phyloP scores from a whole-genome alignment of 805 yeast genomes.

The Suhomyces xylopsoci region DNA sequence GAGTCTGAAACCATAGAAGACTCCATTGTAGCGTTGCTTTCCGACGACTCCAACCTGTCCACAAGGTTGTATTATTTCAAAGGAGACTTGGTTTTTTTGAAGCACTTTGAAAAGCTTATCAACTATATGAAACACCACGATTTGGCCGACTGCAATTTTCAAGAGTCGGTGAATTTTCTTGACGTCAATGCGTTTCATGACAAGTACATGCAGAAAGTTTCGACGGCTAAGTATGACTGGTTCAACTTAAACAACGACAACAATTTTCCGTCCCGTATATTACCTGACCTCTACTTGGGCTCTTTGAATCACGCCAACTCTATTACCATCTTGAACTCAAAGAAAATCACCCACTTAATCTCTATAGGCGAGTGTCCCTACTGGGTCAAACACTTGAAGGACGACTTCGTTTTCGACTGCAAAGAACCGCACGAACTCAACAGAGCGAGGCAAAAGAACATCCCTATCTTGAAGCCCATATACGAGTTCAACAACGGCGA shows the following conservation, averaged over 20 bases:
- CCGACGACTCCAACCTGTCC: neutral
- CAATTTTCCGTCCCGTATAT: slow-evolving; percentile 34
- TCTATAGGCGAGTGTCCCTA: slow-evolving; percentile 37
- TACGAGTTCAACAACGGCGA: slow-evolving; percentile 17
- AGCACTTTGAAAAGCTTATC: slow-evolving; percentile 28
- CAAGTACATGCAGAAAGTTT: slow-evolving; percentile 6
- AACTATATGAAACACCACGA: slow-evolving; percentile 19
- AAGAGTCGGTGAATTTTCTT: slow-evolving; percentile 1
- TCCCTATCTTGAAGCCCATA: slow-evolving; percentile 12
- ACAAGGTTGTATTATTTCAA: slow-evolving; percentile 29
- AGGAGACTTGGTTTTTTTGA: slow-evolving; percentile 27
- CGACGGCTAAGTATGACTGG: slow-evolving; percentile 26
- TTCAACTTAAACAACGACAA: slow-evolving; percentile 28
- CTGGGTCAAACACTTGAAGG: slow-evolving; percentile 23
- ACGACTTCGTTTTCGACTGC: slow-evolving; percentile 10
- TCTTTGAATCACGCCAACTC: slow-evolving; percentile 35
- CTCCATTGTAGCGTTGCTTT: slow-evolving; percentile 18
- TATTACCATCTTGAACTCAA: slow-evolving; percentile 20
- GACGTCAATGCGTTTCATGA: slow-evolving; percentile 8
- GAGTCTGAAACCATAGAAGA: slow-evolving; percentile 21
- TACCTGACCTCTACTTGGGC: slow-evolving; percentile 29
- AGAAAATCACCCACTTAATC: slow-evolving; percentile 24
- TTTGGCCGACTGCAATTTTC: neutral
- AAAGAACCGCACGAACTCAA: neutral
- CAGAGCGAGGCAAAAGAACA: neutral